Conservation (phyloP, 2,329 filamentous ascomycete species). For the Aureobasidium zeae region DNA sequence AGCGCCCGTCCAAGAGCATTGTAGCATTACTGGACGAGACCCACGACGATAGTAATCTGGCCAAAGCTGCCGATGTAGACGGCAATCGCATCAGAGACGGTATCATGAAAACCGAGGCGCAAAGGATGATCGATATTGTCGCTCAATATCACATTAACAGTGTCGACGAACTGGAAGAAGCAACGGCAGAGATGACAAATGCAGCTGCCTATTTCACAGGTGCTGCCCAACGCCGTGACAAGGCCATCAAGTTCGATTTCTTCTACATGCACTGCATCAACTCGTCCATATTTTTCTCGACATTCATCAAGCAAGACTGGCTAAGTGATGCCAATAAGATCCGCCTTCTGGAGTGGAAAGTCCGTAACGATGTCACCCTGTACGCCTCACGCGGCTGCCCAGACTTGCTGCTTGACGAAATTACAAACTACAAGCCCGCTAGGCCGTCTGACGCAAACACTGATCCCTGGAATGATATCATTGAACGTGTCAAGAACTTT, state of each 20-base stretch:
- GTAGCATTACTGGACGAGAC: conserved; percentile 54
- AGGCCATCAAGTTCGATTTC: conserved; percentile 71
- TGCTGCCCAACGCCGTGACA: conserved; percentile 54
- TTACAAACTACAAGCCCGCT: conserved; percentile 51
- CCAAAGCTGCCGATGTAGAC: conserved; percentile 44
- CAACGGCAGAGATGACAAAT: conserved; percentile 62
- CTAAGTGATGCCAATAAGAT: conserved; percentile 52
- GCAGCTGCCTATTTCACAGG: conserved; percentile 49
- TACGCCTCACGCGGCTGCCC: conserved; percentile 63
- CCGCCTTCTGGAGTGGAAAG: conserved; percentile 74
- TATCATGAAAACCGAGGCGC: conserved; percentile 50
- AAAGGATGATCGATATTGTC: conserved; percentile 55
- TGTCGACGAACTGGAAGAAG: conserved; percentile 47
- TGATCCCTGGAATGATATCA: conserved; percentile 37
- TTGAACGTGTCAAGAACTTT: conserved; percentile 37
- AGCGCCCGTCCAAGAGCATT: conserved; percentile 34
- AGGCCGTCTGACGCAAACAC: conserved; percentile 23
- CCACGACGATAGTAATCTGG: conserved; percentile 47
- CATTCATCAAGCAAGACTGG: conserved; percentile 53
- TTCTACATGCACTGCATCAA: conserved; percentile 66
- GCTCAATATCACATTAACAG: conserved; percentile 44
- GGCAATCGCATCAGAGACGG: conserved; percentile 60
- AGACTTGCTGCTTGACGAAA: conserved; percentile 48
- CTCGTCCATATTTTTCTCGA: conserved; percentile 61
- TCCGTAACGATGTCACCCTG: conserved; percentile 61